Conservation (phyloP, 306 rosid genomes). For the Bauhinia variegata region DNA sequence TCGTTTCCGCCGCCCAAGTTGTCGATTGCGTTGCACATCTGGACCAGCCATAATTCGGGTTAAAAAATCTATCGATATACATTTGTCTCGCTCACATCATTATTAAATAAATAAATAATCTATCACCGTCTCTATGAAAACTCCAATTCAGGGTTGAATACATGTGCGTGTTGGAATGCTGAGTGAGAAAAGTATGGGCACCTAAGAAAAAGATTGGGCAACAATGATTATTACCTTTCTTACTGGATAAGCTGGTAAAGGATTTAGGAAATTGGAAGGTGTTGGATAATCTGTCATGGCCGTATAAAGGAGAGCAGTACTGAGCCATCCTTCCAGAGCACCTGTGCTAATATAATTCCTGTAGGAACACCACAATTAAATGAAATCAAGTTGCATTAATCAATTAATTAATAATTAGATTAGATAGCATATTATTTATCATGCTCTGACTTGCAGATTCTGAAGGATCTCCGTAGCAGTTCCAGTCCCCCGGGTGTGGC, state of each 20-base stretch:
- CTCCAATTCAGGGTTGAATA: no score
- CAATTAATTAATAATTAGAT: no score
- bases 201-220: no score
- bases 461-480: slow-evolving; percentile 58
- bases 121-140: no score
- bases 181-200: no score
- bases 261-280: slow-evolving; percentile 68
- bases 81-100: no score
- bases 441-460: slow-evolving; percentile 63
- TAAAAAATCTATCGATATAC: not conserved
- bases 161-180: no score
- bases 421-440: no score
- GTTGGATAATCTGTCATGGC: slow-evolving; percentile 95
- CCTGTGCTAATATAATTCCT: slow-evolving; percentile 33
- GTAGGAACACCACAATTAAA: not conserved
- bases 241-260: slow-evolving; percentile 83
- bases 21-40: slow-evolving; percentile 89
- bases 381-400: no score
- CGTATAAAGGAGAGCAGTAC: slow-evolving; percentile 44
- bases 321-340: slow-evolving; percentile 55
- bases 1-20: slow-evolving; percentile 44
- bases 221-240: slow-evolving; percentile 57
- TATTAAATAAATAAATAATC: no score
- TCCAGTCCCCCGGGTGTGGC: slow-evolving; percentile 44
- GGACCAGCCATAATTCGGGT: not conserved